phyloP scores from a whole-genome alignment of 345 rosid species.

The Geranium rotundifolium region DNA sequence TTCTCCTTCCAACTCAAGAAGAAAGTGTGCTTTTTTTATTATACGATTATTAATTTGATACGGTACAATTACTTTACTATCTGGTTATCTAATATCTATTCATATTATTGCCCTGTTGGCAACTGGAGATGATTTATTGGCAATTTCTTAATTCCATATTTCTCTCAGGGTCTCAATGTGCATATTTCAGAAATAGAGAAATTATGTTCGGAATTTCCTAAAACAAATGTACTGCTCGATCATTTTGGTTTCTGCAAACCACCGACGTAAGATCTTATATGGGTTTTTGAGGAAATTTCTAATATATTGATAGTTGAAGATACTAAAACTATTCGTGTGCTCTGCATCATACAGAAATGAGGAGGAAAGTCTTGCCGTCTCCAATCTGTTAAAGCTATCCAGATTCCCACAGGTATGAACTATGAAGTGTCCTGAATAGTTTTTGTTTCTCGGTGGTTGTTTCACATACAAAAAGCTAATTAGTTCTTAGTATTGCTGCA shows the following conservation, averaged over 20 bases:
- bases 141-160: background rate
- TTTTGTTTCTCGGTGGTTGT: constrained; percentile 1
- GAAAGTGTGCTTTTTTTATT: background rate
- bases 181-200: constrained; percentile 73
- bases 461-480: background rate
- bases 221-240: constrained; percentile 63
- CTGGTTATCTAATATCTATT: too few relatives aligned
- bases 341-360: constrained; percentile 41
- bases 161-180: constrained; percentile 63
- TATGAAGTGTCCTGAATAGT: constrained; percentile 5
- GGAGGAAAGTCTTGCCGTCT: constrained; percentile 44
- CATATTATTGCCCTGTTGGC: background rate
- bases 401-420: constrained; percentile 71
- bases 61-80: background rate
- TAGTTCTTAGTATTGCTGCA: background rate
- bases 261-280: constrained; percentile 37
- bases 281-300: constrained; percentile 5
- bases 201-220: constrained; percentile 68
- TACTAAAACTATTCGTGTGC: constrained; percentile 4
- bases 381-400: constrained; percentile 63
- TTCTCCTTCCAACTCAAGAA: background rate
- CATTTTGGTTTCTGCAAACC: constrained; percentile 89
- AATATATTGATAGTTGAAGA: background rate
- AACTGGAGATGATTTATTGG: background rate
- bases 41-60: background rate